A percentile compares a stretch with the other conserved stretches of the same genome.
phyloP scores from a whole-genome alignment of 2,329 filamentous ascomycete species.

The Fusarium ramigenum region DNA sequence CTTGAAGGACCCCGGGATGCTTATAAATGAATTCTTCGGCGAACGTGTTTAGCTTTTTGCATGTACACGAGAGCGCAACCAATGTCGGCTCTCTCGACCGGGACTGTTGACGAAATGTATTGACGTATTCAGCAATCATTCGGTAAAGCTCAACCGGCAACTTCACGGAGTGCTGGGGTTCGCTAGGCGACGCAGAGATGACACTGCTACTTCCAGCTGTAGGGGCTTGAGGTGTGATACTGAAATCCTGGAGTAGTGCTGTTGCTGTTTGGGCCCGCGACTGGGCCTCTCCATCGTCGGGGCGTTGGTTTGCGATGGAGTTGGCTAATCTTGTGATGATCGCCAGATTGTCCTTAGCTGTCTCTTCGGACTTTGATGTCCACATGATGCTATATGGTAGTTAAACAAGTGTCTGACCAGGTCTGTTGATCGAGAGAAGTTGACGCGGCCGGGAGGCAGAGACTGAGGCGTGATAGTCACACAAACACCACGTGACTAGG shows the following conservation, averaged over 20 bases:
- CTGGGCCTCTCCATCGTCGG: neutral
- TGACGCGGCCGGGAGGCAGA: neutral
- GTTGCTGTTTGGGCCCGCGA: neutral
- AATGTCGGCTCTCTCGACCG: neutral
- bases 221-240: accelerated
- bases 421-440: no score
- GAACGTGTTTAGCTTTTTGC: neutral
- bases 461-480: neutral
- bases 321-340: neutral
- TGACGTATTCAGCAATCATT: neutral
- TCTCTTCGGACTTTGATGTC: accelerated
- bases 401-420: neutral
- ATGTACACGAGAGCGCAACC: neutral
- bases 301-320: neutral
- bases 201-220: accelerated
- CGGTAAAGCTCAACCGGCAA: neutral
- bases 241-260: accelerated
- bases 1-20: neutral
- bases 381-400: neutral
- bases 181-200: accelerated
- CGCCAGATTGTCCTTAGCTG: accelerated
- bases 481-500: neutral
- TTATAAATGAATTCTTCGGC: neutral
- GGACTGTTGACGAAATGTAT: neutral
- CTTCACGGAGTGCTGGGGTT: accelerated